Conservation (phyloP, 225 moss, liverwort and hornwort genomes). For the Climacium dendroides region DNA sequence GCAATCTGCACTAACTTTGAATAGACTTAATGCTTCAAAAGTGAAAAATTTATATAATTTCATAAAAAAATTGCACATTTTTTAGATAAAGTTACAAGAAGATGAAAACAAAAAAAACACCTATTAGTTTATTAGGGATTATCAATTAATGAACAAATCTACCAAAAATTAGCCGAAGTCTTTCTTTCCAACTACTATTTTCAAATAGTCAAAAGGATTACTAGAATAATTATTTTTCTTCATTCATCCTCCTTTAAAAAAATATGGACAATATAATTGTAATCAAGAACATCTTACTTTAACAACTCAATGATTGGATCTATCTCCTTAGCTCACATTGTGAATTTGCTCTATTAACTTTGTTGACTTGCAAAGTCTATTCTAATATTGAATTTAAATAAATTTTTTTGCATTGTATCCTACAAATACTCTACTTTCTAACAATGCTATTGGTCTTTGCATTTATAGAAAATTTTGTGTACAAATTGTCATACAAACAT, state of each 20-base stretch:
- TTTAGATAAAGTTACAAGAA: neutral
- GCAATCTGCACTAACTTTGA: neutral
- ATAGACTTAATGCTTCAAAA: neutral
- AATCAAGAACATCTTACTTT: neutral
- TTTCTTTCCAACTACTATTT: neutral
- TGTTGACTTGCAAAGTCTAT: neutral
- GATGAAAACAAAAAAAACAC: neutral
- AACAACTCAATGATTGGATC: neutral
- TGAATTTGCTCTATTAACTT: neutral
- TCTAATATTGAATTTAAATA: neutral
- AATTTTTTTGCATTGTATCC: neutral
- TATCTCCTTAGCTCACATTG: neutral
- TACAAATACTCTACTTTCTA: neutral
- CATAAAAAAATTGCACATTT: neutral
- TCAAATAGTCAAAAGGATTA: accelerated
- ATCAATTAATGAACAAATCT: neutral
- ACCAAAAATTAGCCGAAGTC: neutral
- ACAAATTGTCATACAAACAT: neutral
- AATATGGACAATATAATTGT: neutral
- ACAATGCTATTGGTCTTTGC: neutral
- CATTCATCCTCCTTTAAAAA: accelerated
- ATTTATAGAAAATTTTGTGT: neutral
- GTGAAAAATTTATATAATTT: neutral
- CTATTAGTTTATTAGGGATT: neutral
- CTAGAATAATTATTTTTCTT: neutral